phyloP scores from a whole-genome alignment of 1,284 basidiomycete species.

The Tylopilus sp. region DNA sequence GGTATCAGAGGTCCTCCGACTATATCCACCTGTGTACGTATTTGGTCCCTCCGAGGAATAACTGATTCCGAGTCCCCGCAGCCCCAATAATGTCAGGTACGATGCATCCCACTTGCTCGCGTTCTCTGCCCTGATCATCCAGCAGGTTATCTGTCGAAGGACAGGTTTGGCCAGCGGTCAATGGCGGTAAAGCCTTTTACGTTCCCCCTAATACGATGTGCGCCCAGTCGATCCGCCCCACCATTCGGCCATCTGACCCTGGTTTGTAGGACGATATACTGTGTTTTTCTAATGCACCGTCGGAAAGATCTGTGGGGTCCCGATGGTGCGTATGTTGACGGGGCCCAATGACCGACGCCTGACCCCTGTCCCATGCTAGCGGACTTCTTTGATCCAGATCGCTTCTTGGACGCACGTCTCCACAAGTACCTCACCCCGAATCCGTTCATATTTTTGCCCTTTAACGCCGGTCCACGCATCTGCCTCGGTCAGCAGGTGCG shows the following conservation, averaged over 20 bases:
- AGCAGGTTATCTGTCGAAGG: slow-evolving; percentile 32
- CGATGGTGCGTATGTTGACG: slow-evolving; percentile 26
- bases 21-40: slow-evolving; percentile 59
- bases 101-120: not conserved
- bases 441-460: slow-evolving; percentile 49
- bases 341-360: not conserved
- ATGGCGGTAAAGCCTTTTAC: slow-evolving; percentile 26
- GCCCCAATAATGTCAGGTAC: slow-evolving; percentile 50
- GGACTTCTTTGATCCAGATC: slow-evolving; percentile 49
- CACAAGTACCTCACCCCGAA: slow-evolving; percentile 30
- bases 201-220: slow-evolving; percentile 23
- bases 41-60: not conserved
- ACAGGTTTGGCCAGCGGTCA: slow-evolving; percentile 21
- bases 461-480: slow-evolving; percentile 50
- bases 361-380: slow-evolving; percentile 24
- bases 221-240: not conserved
- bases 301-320: slow-evolving; percentile 39
- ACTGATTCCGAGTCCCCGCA: slow-evolving; percentile 20
- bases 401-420: slow-evolving; percentile 45
- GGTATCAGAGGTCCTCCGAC: slow-evolving; percentile 50
- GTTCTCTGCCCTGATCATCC: slow-evolving; percentile 5
- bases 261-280: slow-evolving; percentile 22
- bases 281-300: slow-evolving; percentile 38
- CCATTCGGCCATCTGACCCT: not conserved
- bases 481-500: slow-evolving; percentile 48